Evolutionary conservation across 495 filamentous ascomycete genomes (phyloP).

Genomic region (Hyaloscypha hepaticicola): DNA sequence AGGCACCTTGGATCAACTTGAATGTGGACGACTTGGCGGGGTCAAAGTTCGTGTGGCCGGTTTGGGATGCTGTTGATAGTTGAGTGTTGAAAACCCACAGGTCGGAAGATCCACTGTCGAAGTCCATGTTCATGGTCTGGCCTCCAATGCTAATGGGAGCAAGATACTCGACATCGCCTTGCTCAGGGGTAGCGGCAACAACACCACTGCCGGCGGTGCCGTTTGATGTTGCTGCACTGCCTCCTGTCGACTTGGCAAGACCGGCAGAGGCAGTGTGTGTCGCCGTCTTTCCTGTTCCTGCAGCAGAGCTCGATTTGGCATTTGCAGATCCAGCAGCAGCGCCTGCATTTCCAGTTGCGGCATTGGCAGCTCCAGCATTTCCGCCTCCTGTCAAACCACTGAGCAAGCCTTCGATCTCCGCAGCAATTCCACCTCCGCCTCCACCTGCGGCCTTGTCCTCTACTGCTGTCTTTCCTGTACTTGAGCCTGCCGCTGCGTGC

Average conservation of each 20-base stretch:
- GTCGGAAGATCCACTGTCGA: slow-evolving; percentile 83
- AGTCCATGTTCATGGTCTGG: slow-evolving; percentile 71
- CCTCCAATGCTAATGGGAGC: slow-evolving; percentile 74
- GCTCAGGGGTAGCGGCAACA: slow-evolving; percentile 60
- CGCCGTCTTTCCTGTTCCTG: slow-evolving; percentile 23
- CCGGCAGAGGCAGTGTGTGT: slow-evolving; percentile 31
- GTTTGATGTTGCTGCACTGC: background rate
- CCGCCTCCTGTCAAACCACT: background rate
- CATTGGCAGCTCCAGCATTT: background rate
- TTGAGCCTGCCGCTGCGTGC: slow-evolving; percentile 7
- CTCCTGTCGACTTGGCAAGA: slow-evolving; percentile 6
- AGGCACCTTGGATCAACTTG: slow-evolving; percentile 38
- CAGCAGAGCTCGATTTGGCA: background rate
- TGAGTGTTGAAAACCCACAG: slow-evolving; percentile 79
- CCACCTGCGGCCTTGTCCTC: background rate
- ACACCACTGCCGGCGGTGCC: slow-evolving; percentile 44
- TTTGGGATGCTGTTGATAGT: slow-evolving; percentile 44
- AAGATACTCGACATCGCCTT: slow-evolving; percentile 68
- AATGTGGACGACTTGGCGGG: slow-evolving; percentile 58
- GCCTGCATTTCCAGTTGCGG: background rate
- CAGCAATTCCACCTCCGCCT: background rate
- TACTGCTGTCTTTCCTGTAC: slow-evolving; percentile 13
- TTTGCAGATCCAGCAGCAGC: background rate
- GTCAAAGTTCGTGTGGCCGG: slow-evolving; percentile 62
- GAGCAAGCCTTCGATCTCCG: background rate